Evolutionary conservation across 2,329 filamentous ascomycete genomes (phyloP), one percentile per base, ranked within the genome.

Genomic region (Pestalotiopsis fici): DNA sequence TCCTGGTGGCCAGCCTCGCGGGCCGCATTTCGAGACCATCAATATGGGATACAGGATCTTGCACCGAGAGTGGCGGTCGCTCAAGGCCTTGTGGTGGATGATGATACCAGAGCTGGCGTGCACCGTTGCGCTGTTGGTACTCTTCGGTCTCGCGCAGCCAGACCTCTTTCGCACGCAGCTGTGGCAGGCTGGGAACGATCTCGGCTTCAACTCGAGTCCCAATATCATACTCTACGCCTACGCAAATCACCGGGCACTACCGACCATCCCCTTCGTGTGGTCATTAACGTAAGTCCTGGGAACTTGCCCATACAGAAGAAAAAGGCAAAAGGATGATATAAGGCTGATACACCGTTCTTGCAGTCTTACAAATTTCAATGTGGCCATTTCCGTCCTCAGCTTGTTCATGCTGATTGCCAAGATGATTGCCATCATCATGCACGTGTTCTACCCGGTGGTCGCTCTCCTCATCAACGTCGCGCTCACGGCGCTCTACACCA

Each of bases 391-490:
- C 47, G 87, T 95, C 71, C 83, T 94, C 65, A 90, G 89, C 67
- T 90, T 93, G 77, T 95, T 95, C 82, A 85, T 94, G 76, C 86
- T 93, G 69, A 85, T 95, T 57, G 83, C 86, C 77, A 94, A 94
- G 82, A 84, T 87, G 70, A 87, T 91, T 69, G 84, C 87, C 74
- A 90, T 87, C 80, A 88, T 93, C 74, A 88, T 94, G 85, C 88
- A 91, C 76, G 81, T 90, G 74, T 93, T 89, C 84, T 88, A 85
- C 71, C 93, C 93, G 5, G 76, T 93, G 68, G 68, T 94, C 66
- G 88, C 87, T 68, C 77, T 88, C 27, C 69, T 90, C 65, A 78
- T 89, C 72, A 90, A 91, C 77, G 69, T 85, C 60, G 76, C 83
- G 62, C 82, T 93, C 73, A 79, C 87, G 23, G 85, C 81, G 3